A percentile compares a stretch with the other conserved stretches of the same genome.
Evolutionary conservation across 331 rosid genomes (phyloP).

Genomic region (Erythrophleum ivorense): DNA sequence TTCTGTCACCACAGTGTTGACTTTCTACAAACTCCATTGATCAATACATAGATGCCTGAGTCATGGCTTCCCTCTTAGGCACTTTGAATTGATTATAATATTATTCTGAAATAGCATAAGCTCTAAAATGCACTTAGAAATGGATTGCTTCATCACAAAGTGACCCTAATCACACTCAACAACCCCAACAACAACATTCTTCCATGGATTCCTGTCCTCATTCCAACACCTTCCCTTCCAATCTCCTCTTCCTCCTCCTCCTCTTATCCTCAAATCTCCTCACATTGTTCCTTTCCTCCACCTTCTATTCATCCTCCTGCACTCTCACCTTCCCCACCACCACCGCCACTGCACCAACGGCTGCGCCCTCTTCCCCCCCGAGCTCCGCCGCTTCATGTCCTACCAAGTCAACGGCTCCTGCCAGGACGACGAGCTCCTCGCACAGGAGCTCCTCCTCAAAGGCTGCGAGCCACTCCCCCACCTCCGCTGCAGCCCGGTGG

Average conservation of each 20-base stretch:
- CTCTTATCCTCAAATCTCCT: slow-evolving; percentile 49
- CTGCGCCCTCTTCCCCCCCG: slow-evolving; percentile 47
- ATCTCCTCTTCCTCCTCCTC: slow-evolving; percentile 43
- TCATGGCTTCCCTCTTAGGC: no score
- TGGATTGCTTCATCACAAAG: slow-evolving; percentile 6
- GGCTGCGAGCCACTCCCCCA: slow-evolving; percentile 64
- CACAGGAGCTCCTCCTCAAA: slow-evolving; percentile 58
- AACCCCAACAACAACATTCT: background rate
- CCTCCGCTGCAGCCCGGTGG: slow-evolving; percentile 53
- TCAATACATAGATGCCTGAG: no score
- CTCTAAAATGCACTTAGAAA: background rate
- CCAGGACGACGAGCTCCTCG: slow-evolving; percentile 55
- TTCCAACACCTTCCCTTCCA: slow-evolving; percentile 8
- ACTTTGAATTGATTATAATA: no score
- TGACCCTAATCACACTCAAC: background rate
- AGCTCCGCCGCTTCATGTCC: slow-evolving; percentile 51
- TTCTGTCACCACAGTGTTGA: no score
- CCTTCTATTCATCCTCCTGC: slow-evolving; percentile 43
- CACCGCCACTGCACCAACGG: background rate
- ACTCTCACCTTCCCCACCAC: slow-evolving; percentile 23
- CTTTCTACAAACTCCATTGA: no score
- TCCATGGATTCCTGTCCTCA: slow-evolving; percentile 33
- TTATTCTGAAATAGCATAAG: background rate
- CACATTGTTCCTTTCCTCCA: slow-evolving; percentile 47
- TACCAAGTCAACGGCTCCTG: slow-evolving; percentile 57